Evolutionary conservation across 2,329 filamentous ascomycete species (phyloP).

Genomic region (Sporothrix curviconia): DNA sequence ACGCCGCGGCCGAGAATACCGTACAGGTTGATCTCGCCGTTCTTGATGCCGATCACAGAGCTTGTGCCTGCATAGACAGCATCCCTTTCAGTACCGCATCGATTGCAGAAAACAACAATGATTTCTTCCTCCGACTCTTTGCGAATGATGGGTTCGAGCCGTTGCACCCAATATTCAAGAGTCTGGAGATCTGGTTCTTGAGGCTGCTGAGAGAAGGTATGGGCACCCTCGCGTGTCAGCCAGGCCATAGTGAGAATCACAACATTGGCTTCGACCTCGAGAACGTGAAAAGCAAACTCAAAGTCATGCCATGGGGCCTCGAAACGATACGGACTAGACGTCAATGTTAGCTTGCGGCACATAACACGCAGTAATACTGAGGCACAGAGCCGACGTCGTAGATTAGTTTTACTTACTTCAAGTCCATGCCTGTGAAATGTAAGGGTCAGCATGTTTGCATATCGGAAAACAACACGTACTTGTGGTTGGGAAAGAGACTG

Average conservation of each 20-base stretch:
- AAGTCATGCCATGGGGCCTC: slow-evolving; percentile 43
- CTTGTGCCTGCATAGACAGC: slow-evolving; percentile 69
- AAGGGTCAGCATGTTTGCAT: not conserved
- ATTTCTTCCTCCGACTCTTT: slow-evolving; percentile 49
- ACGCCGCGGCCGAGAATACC: slow-evolving; percentile 65
- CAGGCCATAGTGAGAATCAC: slow-evolving; percentile 73
- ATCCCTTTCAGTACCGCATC: slow-evolving; percentile 59
- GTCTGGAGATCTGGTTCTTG: slow-evolving; percentile 65
- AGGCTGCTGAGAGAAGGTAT: slow-evolving; percentile 39
- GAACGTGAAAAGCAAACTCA: slow-evolving; percentile 50
- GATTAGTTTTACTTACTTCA: slow-evolving; percentile 54
- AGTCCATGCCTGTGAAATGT: slow-evolving; percentile 43
- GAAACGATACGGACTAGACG: slow-evolving; percentile 41
- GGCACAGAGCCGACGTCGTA: too few species aligned
- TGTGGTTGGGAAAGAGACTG: not conserved
- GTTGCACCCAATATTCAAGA: slow-evolving; percentile 66
- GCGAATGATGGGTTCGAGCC: slow-evolving; percentile 60
- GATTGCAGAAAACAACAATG: slow-evolving; percentile 65
- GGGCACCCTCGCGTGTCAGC: slow-evolving; percentile 54
- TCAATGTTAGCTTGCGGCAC: slow-evolving; percentile 14
- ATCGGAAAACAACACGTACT: too few species aligned
- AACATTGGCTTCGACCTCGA: slow-evolving; percentile 51
- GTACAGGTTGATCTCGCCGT: slow-evolving; percentile 61
- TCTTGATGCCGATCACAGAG: slow-evolving; percentile 59
- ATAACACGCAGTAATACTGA: slow-evolving; percentile 17